These are phyloP conservation scores for Claviceps sp. DNA, from an alignment of 2,329 filamentous ascomycete species.

Conservation along the genomic window DNA sequence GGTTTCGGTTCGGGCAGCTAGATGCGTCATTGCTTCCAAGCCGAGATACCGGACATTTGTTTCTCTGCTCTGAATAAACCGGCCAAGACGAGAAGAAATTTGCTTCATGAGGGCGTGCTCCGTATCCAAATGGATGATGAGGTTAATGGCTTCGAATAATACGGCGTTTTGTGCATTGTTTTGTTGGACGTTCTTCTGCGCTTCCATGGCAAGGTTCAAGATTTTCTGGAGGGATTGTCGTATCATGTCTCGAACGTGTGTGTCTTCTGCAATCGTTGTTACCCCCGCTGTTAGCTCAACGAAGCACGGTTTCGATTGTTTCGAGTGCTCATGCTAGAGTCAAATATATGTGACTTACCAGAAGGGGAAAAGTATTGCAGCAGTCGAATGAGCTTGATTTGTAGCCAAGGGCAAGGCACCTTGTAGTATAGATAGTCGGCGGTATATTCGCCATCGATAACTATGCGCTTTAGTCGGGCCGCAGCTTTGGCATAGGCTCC, in stretches of 20 bases:
- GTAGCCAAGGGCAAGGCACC: slow-evolving; percentile 97
- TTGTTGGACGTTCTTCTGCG: slow-evolving; percentile 96
- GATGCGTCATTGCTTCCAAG: slow-evolving; percentile 93
- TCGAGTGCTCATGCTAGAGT: not conserved
- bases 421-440: slow-evolving; percentile 97
- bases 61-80: slow-evolving; percentile 92
- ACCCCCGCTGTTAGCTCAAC: not conserved
- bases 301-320: not conserved
- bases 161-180: slow-evolving; percentile 98
- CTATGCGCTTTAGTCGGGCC: slow-evolving; percentile 72
- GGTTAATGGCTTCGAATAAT: slow-evolving; percentile 94
- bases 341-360: slow-evolving; percentile 35
- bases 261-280: slow-evolving; percentile 54
- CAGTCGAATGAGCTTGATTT: slow-evolving; percentile 83
- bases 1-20: slow-evolving; percentile 85
- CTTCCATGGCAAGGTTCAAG: slow-evolving; percentile 79
- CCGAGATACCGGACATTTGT: slow-evolving; percentile 96
- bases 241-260: slow-evolving; percentile 80
- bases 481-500: slow-evolving; percentile 91
- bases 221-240: slow-evolving; percentile 85
- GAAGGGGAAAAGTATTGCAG: slow-evolving; percentile 95
- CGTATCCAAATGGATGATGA: slow-evolving; percentile 94
- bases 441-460: slow-evolving; percentile 80
- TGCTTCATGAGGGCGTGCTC: slow-evolving; percentile 93
- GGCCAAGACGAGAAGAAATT: slow-evolving; percentile 78